Conservation (phyloP, 1,139 yeast species). For the Sugiyamaella pinicola region DNA sequence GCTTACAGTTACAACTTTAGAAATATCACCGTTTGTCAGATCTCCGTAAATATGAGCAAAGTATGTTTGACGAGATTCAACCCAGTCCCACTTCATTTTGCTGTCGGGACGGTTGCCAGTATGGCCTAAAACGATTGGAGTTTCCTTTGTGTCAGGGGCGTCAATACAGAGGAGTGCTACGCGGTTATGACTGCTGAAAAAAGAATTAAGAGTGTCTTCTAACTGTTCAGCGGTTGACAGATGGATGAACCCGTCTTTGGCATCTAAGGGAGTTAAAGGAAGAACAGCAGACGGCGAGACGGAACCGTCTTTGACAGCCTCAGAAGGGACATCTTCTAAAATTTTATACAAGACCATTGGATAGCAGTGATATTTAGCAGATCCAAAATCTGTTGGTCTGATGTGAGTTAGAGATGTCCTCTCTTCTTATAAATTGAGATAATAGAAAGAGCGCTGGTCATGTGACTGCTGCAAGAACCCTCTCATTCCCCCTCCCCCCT, state of each 20-base stretch:
- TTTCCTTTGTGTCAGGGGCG: slow-evolving; percentile 31
- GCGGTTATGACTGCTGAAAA: slow-evolving; percentile 27
- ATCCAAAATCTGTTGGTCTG: neutral
- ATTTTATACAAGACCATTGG: slow-evolving; percentile 33
- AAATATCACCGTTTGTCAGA: slow-evolving; percentile 35
- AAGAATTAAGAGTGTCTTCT: slow-evolving; percentile 34
- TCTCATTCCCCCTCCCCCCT: no score
- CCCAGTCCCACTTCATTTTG: slow-evolving; percentile 38
- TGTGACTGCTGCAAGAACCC: no score
- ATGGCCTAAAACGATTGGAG: slow-evolving; percentile 31
- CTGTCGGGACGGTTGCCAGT: slow-evolving; percentile 36
- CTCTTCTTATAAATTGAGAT: no score
- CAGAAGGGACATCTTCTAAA: slow-evolving; percentile 33
- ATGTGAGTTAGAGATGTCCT: no score
- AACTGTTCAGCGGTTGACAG: slow-evolving; percentile 36
- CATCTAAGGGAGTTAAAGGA: slow-evolving; percentile 36
- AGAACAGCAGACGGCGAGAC: slow-evolving; percentile 31
- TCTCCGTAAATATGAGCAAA: slow-evolving; percentile 40
- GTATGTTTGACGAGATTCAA: slow-evolving; percentile 31
- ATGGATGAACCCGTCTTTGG: slow-evolving; percentile 39
- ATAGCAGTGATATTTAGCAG: neutral
- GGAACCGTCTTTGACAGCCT: slow-evolving; percentile 34
- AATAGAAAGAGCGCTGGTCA: neutral
- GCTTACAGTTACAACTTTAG: slow-evolving; percentile 28
- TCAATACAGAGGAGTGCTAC: slow-evolving; percentile 36